A percentile compares a stretch with the other conserved stretches of the same genome.
Evolutionary conservation across 805 yeast species (phyloP).

Genomic region (Ogataea methanolica): DNA sequence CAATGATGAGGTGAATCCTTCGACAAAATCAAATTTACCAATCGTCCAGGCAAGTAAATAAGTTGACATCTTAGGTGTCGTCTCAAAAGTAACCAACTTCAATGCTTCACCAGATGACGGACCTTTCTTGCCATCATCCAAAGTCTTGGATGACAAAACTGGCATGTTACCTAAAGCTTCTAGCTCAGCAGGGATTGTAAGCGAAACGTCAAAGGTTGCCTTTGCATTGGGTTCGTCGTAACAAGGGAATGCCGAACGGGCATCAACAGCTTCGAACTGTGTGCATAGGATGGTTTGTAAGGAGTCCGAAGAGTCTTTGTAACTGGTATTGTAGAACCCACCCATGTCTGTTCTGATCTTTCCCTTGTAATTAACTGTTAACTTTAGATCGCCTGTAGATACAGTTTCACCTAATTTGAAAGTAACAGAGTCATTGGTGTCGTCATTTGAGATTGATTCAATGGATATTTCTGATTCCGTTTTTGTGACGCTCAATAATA

Average conservation of each 20-base stretch:
- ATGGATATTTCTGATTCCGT: constrained; percentile 25
- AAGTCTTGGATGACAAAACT: constrained; percentile 14
- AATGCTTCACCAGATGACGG: constrained; percentile 5
- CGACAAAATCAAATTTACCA: constrained; percentile 53
- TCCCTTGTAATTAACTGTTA: constrained; percentile 36
- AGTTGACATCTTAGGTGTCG: constrained; percentile 52
- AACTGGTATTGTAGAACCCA: constrained; percentile 48
- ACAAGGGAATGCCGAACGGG: constrained; percentile 56
- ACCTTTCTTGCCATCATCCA: constrained; percentile 19
- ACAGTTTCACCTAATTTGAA: constrained; percentile 47
- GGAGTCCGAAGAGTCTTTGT: constrained; percentile 32
- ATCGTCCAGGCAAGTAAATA: constrained; percentile 56
- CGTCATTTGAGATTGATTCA: constrained; percentile 16
- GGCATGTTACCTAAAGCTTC: constrained; percentile 48
- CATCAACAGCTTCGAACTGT: constrained; percentile 57
- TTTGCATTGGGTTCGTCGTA: constrained; percentile 52
- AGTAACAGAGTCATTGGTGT: constrained; percentile 56
- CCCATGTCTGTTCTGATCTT: constrained; percentile 51
- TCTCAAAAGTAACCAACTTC: constrained; percentile 34
- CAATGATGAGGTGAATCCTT: constrained; percentile 35
- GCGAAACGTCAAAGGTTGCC: constrained; percentile 49
- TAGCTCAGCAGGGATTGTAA: constrained; percentile 30
- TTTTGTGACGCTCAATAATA: constrained; percentile 17
- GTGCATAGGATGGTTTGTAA: constrained; percentile 42
- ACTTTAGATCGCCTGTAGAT: constrained; percentile 25